Evolutionary conservation across 495 filamentous ascomycete species (phyloP), one percentile per base, ranked within the genome.

Genomic region (Penicillium steckii): DNA sequence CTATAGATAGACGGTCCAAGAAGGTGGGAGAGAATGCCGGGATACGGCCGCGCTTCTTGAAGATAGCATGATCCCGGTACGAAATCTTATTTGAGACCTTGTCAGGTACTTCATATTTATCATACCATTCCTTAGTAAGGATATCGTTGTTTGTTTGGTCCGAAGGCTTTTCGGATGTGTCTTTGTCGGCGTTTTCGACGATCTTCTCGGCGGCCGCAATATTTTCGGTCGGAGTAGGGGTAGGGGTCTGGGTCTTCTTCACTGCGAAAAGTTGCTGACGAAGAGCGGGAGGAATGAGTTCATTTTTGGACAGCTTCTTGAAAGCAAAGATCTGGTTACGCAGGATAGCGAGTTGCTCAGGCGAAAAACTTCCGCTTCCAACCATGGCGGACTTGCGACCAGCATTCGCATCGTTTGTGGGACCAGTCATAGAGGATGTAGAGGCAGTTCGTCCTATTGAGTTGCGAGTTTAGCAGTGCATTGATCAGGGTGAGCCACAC

Each of bases 261-360:
- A 85, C 81, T 19, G 84, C 76, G 59, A 90, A 91, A 3, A 95
- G 79, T 53, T 85, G 82, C 60, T 89, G 85, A 64, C 91, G 86
- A 32, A 92, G 74, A 35, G 77, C 73, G n/a, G 76, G 66, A 2
- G 91, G 88, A 13, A 97, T 83, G 1, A 89, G 82, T 22, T 84
- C 74, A 48, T 94, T 94, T 68, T 90, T 94, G 9, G 85, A 83
- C 1, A 96, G 75, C 56, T 85, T 74, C 68, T 90, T 89, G 73
- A 95, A 95, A 5, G 89, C 89, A 55, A 81, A 68, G 37, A 95
- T 93, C 64, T 96, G 91, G 40, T 84, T 83, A 27, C 86, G 77
- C 8, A 95, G 77, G 2, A 82, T 82, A 23, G 74, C 72, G 30
- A 95, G 69, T 58, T 96, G 91, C 40, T 89, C 82, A 2, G 78